Evolutionary conservation across 2,329 filamentous ascomycete species (phyloP).

Genomic region (Aspergillus quadrilineatus): DNA sequence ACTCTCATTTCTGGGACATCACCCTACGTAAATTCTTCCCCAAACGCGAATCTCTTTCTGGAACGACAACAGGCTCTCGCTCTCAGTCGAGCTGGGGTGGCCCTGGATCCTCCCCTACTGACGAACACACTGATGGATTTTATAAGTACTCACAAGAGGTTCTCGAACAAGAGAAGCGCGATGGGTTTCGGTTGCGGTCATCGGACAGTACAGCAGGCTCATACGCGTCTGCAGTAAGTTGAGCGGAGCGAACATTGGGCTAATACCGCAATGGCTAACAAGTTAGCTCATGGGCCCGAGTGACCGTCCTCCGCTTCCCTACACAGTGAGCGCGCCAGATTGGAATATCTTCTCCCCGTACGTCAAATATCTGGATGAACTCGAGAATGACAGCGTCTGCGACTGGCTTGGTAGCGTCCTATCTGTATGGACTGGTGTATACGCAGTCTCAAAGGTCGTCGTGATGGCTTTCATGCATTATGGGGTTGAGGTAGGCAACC

Average conservation of each 20-base stretch:
- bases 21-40: slow-evolving; percentile 20
- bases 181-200: slow-evolving; percentile 8
- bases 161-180: slow-evolving; percentile 12
- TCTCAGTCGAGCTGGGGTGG: slow-evolving; percentile 1
- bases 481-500: slow-evolving; percentile 32
- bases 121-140: slow-evolving; percentile 23
- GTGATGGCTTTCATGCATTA: slow-evolving; percentile 33
- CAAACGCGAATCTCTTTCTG: slow-evolving; percentile 11
- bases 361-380: slow-evolving; percentile 19
- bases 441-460: slow-evolving; percentile 38
- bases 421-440: slow-evolving; percentile 34
- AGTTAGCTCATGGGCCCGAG: slow-evolving; percentile 19
- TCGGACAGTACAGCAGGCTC: slow-evolving; percentile 22
- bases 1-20: slow-evolving; percentile 19
- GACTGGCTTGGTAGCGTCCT: slow-evolving; percentile 31
- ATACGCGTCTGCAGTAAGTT: slow-evolving; percentile 24
- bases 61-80: not conserved
- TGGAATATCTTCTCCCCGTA: slow-evolving; percentile 26
- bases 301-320: slow-evolving; percentile 26
- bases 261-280: not conserved
- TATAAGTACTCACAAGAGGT: slow-evolving; percentile 25
- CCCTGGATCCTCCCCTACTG: slow-evolving; percentile 9
- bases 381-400: slow-evolving; percentile 18
- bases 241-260: not conserved
- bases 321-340: slow-evolving; percentile 32